Base-by-base conservation (phyloP, 148 eudicot genomes). In the Fallopia convolvulus region DNA sequence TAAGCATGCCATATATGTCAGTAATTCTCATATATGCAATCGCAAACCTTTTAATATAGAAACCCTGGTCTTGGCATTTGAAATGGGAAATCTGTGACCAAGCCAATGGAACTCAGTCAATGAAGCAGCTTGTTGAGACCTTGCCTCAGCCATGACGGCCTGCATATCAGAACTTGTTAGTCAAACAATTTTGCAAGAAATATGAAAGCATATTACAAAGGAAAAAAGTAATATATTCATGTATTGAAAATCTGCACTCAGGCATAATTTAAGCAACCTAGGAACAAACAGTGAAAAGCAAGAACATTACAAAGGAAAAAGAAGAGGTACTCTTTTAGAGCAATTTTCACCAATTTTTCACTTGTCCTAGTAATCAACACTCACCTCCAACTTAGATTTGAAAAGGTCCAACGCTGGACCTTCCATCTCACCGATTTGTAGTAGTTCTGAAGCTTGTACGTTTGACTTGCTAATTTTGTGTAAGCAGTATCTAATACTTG, bases 61-160 rank as follows among this genome's bases (percentile, higher is more conserved):
- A 76, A 91, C 97, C 81, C 99, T 86, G 60, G 93, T 91, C 89
- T 95, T 91, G n/a, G 99, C 97, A 87, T 95, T 91, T 41, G 97
- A 89, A 77, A 95, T 85, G 26, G 99, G 94, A 82, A 87, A 92
- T 63, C 86, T 87, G 77, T 87, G 89, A 36, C 99, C 99, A 79
- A 92, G 97, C 99, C 99, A 94, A 68, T 86, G 79, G 63, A 94
- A 94, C 84, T 95, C 99, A 53, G 97, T 95, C 97, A 95, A 85
- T 56, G 97, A 90, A 80, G 97, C 99, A 79, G 97, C 99, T 84
- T 92, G 97, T 85, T 95, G 97, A 80, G 99, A 89, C 85, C 97
- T 91, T 75, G 96, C 97, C 86, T 95, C 97, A 47, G 96, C 89
- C 94, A 91, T 91, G 73, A 84, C 99, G 85, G 99, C 99, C 99